Evolutionary conservation across 2,329 filamentous ascomycete species (phyloP), one percentile per base, ranked within the genome.

Genomic region (Ophiocordyceps camponoti-leonardi): DNA sequence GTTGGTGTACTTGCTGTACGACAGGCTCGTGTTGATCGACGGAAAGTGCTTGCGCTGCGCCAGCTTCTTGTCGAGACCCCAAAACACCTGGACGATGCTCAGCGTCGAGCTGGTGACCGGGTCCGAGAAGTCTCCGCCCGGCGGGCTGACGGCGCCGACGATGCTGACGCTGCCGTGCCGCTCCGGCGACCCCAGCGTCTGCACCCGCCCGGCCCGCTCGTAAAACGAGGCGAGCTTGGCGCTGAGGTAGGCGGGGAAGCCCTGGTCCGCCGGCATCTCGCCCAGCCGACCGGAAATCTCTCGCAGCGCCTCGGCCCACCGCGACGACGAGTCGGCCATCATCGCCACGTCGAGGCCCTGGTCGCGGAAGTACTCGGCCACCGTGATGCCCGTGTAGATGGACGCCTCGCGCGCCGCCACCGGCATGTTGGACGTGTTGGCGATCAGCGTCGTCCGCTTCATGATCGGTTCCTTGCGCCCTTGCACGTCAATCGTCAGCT

Each of bases 361-460:
- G 60, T 98, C 92, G 53, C 92, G 77, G 72, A 96, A 96, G 59
- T 98, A 98, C 62, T 98, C 92, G 40, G 86, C 85, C 0, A 95
- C 82, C 0, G 86, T 94, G 52, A 95, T 94, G 44, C 77, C 92
- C 3, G 92, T 98, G 68, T 98, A 98, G 62, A 98, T 98, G 52
- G 92, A 98, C 47, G 92, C 92, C 67, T 98, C 92, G 69, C 92
- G 86, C 49, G 92, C 92, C 52, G 92, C 92, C 59, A 98, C 92
- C 50, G 92, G 92, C 92, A 98, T 98, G 74, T 98, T 98, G 57
- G 92, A 98, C 41, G 92, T 98, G 69, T 98, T 98, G 64, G 92
- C 92, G 61, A 98, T 96, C 49, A 98, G 75, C 20, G 87, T 93
- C 16, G 92, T 98, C 64, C 92, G 90, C 79, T 98, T 98, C 92